Conservation (phyloP, 495 filamentous ascomycete species). For the Aspergillus bertholletiae region DNA sequence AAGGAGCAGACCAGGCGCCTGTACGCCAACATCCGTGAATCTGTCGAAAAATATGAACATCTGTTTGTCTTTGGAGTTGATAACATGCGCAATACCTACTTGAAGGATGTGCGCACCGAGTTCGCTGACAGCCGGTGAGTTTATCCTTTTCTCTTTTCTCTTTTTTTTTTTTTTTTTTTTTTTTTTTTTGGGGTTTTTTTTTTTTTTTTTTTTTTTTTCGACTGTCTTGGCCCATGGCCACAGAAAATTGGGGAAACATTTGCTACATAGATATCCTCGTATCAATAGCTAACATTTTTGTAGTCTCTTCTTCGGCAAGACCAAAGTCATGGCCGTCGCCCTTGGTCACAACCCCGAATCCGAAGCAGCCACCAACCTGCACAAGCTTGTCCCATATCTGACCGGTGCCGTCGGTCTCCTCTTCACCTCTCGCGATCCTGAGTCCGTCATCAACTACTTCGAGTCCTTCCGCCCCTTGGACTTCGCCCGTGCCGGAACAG, state of each 20-base stretch:
- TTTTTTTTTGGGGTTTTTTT: not conserved
- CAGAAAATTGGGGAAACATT: not conserved
- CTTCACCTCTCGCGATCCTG: constrained; percentile 72
- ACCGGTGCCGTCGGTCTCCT: constrained; percentile 82
- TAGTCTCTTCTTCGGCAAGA: constrained; percentile 97
- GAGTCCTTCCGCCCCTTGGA: constrained; percentile 62
- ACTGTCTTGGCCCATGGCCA: not conserved
- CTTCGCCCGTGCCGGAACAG: constrained; percentile 83
- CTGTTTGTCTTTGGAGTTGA: constrained; percentile 91
- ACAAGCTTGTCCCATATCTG: constrained; percentile 66
- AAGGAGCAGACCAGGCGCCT: constrained; percentile 86
- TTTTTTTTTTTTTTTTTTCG: no score
- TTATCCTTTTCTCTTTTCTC: not conserved
- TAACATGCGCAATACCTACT: constrained; percentile 98
- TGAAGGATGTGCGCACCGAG: constrained; percentile 86
- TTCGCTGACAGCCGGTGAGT: constrained; percentile 79
- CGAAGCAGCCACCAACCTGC: constrained; percentile 71
- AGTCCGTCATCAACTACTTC: constrained; percentile 65
- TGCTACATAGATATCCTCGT: no score
- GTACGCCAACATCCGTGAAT: constrained; percentile 83
- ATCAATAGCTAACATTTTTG: constrained; percentile 6
- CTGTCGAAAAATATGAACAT: constrained; percentile 78
- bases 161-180: not conserved
- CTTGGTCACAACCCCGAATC: constrained; percentile 71
- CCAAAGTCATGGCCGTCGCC: constrained; percentile 94